Evolutionary conservation across 768 basidiomycete species (phyloP).

Genomic region (Pleurotus tuber-regium): DNA sequence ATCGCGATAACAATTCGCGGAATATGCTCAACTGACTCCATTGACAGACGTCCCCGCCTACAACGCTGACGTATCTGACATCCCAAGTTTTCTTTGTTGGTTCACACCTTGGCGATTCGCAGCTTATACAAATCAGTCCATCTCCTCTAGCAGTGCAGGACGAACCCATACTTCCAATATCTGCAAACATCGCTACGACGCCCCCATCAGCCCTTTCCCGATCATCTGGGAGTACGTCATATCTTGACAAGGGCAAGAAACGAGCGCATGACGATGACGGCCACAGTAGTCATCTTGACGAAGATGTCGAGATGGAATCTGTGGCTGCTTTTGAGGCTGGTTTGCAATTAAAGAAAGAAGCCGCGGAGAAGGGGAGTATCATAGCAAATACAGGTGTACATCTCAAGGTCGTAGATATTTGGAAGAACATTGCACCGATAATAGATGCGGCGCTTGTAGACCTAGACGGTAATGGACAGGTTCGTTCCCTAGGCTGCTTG

Average conservation of each 20-base stretch:
- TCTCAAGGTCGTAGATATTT: constrained; percentile 60
- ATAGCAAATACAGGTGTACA: constrained; percentile 53
- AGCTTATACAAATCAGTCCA: constrained; percentile 60
- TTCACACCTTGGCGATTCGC: constrained; percentile 80
- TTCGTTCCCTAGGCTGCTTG: constrained; percentile 25
- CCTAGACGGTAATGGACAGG: constrained; percentile 68
- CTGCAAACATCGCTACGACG: constrained; percentile 43
- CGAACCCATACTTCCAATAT: constrained; percentile 48
- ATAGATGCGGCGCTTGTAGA: constrained; percentile 78
- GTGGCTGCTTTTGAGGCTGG: constrained; percentile 10
- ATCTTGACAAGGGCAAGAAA: constrained; percentile 39
- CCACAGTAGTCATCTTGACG: constrained; percentile 18
- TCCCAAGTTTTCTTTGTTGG: constrained; percentile 73
- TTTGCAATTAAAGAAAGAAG: not conserved
- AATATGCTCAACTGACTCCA: not conserved
- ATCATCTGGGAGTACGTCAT: constrained; percentile 11
- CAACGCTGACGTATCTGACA: constrained; percentile 67
- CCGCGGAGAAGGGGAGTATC: constrained; percentile 39
- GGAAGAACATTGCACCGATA: constrained; percentile 81
- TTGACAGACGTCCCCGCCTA: constrained; percentile 65
- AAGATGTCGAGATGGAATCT: constrained; percentile 26
- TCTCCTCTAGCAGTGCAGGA: constrained; percentile 40
- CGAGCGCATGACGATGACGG: constrained; percentile 27
- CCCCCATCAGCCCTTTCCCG: constrained; percentile 29
- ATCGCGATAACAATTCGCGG: not conserved